These are phyloP conservation scores for Tetrapyrgos nigripes DNA, from an alignment of 1,284 basidiomycete genomes.

Conservation along the genomic window DNA sequence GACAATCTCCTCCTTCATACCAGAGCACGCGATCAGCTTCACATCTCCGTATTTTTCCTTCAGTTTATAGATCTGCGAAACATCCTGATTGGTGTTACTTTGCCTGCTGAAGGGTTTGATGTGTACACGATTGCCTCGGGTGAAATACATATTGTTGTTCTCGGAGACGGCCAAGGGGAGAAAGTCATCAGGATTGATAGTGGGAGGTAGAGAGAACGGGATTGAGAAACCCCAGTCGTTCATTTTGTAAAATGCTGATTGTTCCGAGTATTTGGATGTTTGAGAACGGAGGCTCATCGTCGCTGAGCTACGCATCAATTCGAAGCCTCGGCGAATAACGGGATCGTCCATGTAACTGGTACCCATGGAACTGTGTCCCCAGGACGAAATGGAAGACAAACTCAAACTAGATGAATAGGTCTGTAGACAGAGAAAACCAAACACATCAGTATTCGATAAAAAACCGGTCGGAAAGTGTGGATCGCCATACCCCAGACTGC, in stretches of 20 bases:
- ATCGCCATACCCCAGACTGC: background rate
- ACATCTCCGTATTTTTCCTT: conserved; percentile 51
- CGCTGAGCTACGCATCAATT: background rate
- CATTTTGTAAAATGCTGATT: background rate
- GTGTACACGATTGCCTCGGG: conserved; percentile 57
- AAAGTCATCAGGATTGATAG: background rate
- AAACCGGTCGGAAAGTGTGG: background rate
- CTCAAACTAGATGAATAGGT: too few species aligned
- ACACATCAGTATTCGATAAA: too few species aligned
- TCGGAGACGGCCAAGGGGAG: conserved; percentile 49
- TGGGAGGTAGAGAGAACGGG: background rate
- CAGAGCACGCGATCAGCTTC: conserved; percentile 49
- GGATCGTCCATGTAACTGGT: too few species aligned
- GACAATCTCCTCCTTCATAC: conserved; percentile 47
- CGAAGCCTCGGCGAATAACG: background rate
- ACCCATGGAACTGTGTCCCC: too few species aligned
- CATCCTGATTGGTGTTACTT: conserved; percentile 43
- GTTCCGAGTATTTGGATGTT: background rate
- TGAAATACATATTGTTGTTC: conserved; percentile 53
- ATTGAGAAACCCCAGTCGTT: background rate
- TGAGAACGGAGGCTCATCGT: background rate
- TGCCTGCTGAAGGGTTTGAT: conserved; percentile 49
- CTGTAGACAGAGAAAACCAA: too few species aligned
- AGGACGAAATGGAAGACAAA: too few species aligned
- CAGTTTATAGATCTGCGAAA: conserved; percentile 57